A percentile compares a stretch with the other conserved stretches of the same genome.
phyloP scores from a whole-genome alignment of 306 rosid genomes.

The Rosa persica region DNA sequence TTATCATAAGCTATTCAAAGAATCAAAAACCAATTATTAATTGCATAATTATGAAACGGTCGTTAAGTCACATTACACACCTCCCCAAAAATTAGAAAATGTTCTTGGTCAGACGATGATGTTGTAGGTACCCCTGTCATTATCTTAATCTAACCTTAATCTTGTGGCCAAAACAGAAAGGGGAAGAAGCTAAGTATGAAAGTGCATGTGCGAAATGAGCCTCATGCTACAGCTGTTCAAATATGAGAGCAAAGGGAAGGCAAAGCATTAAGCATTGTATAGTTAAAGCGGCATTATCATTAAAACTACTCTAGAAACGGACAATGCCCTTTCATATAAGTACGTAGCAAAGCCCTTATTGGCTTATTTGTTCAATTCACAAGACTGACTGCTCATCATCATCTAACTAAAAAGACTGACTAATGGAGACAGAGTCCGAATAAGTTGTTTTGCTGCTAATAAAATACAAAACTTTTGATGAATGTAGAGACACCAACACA shows the following conservation, averaged over 20 bases:
- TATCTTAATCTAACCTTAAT: not conserved
- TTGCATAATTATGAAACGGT: conserved; percentile 10
- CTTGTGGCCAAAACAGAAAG: not conserved
- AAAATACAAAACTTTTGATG: conserved; percentile 11
- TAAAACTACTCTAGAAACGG: not conserved
- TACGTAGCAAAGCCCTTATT: conserved; percentile 25
- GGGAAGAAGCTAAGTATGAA: not conserved
- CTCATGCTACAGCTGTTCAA: not conserved
- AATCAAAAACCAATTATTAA: not conserved
- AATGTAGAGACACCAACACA: conserved; percentile 11
- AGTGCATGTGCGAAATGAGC: not conserved
- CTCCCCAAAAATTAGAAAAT: not conserved
- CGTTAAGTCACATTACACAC: conserved; percentile 14
- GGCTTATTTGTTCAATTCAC: conserved; percentile 24
- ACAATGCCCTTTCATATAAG: conserved; percentile 18
- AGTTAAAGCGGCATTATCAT: conserved; percentile 20
- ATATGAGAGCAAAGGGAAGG: not conserved
- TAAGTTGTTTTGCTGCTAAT: conserved; percentile 14
- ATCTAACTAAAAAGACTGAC: conserved; percentile 21
- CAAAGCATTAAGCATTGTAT: not conserved
- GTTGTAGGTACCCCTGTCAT: not conserved
- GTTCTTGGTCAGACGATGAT: not conserved
- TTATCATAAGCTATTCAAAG: not conserved
- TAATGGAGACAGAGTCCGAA: conserved; percentile 12
- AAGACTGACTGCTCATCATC: conserved; percentile 15